Conservation (phyloP, 257 asterid genomes). For the Mentha longifolia region DNA sequence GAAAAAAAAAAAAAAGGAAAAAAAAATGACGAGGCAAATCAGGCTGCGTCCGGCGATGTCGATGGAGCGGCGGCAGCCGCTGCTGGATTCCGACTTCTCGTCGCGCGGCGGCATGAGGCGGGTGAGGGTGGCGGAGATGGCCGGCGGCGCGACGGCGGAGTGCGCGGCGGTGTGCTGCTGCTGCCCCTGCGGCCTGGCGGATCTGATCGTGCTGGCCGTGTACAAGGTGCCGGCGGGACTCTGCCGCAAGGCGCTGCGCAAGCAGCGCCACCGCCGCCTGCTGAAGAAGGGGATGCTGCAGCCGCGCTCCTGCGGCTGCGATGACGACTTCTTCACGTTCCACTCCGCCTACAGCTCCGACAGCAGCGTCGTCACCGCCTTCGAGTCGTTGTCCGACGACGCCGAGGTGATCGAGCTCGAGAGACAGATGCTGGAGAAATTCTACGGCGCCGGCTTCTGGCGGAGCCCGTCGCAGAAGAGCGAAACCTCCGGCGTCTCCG, state of each 20-base stretch:
- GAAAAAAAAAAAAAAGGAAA: background rate
- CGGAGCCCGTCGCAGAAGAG: constrained; percentile 66
- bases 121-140: constrained; percentile 63
- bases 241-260: constrained; percentile 60
- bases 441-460: constrained; percentile 85
- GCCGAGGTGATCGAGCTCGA: constrained; percentile 54
- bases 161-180: constrained; percentile 90
- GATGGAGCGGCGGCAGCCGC: constrained; percentile 52
- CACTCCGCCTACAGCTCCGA: constrained; percentile 24
- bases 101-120: constrained; percentile 38
- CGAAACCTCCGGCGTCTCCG: constrained; percentile 30
- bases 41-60: constrained; percentile 43
- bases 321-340: constrained; percentile 39
- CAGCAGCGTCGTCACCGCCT: constrained; percentile 22
- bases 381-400: constrained; percentile 32
- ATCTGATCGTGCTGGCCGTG: constrained; percentile 61
- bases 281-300: constrained; percentile 47
- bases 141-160: constrained; percentile 81
- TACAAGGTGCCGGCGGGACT: constrained; percentile 80
- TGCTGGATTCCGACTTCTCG: constrained; percentile 39
- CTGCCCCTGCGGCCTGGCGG: constrained; percentile 66
- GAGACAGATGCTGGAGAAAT: constrained; percentile 73
- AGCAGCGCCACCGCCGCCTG: constrained; percentile 44
- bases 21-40: constrained; percentile 51
- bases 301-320: constrained; percentile 42